Evolutionary conservation across 768 basidiomycete genomes (phyloP), one percentile per base, ranked within the genome.

Genomic region (Termitomyces titanicus): DNA sequence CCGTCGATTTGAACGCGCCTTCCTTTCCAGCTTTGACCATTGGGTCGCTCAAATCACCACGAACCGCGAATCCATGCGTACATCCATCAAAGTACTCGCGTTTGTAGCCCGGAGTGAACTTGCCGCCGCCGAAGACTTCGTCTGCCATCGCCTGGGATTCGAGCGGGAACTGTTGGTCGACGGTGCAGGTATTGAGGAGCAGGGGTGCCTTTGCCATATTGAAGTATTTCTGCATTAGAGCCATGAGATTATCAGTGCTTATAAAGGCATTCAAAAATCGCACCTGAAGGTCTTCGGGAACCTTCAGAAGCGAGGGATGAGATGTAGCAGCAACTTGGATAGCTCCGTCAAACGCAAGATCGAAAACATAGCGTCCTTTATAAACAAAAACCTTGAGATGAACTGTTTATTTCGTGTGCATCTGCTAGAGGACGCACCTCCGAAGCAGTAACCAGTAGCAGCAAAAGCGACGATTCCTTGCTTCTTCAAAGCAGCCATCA

Each of bases 381-480:
- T 9, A 55, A 42, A 47, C 20, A 18, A 25, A 22, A 47, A 20
- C 11, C 20, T 42, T 44, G 8, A 17, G 9, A 31, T 22, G 3
- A 37, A 31, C 7, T 20, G 17, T 35, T 43, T 18, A 15, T n/a
- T 9, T 38, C 1, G 8, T 13, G 18, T 0, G 17, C 2, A 27
- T 29, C 8, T 15, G 15, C 3, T n/a, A 20, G 22, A 29, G 13
- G 50, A 64, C 74, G 54, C 56, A 78, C 82, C 87, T 56, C 86
- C 85, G 52, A 80, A 84, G 72, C 89, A 92, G 73, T 83, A 90
- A 3, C 86, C 87, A 5, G 79, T 78, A 0, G 83, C 82, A 0
- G 72, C 86, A 54, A 91, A 78, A 7, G 65, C 66, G 1, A 73
- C 81, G 20, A 90, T 72, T 2, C 88, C 89, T 57, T 79, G 63